Conservation (phyloP, 1,139 yeast species). For the Debaryomyces udenii region DNA sequence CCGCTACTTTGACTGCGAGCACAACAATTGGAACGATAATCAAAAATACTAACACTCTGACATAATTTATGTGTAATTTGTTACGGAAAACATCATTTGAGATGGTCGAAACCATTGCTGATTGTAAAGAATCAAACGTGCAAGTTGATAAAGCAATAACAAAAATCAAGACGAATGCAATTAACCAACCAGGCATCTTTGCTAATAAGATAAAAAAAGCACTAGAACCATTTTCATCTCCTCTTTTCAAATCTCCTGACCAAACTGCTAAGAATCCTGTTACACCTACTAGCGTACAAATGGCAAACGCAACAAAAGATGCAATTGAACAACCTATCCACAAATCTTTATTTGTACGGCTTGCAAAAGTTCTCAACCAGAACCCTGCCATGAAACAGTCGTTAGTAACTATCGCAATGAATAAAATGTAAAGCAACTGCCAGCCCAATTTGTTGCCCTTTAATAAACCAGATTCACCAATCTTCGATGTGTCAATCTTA, state of each 20-base stretch:
- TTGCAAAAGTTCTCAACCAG: slow-evolving; percentile 94
- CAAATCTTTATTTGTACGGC: slow-evolving; percentile 74
- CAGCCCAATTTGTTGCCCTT: slow-evolving; percentile 76
- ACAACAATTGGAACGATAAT: slow-evolving; percentile 85
- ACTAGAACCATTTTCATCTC: slow-evolving; percentile 60
- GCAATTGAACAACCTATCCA: slow-evolving; percentile 77
- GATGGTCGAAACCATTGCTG: slow-evolving; percentile 85
- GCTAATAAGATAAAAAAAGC: slow-evolving; percentile 72
- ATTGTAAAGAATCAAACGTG: slow-evolving; percentile 85
- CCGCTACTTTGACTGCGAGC: slow-evolving; percentile 78
- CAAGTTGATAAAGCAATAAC: slow-evolving; percentile 77
- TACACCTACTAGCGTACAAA: slow-evolving; percentile 74
- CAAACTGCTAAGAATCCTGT: slow-evolving; percentile 91
- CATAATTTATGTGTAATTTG: slow-evolving; percentile 64
- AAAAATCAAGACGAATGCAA: slow-evolving; percentile 81
- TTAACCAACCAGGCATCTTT: slow-evolving; percentile 84
- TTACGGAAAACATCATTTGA: slow-evolving; percentile 90
- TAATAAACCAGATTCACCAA: slow-evolving; percentile 67
- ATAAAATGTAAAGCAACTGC: slow-evolving; percentile 83
- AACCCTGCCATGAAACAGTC: slow-evolving; percentile 90
- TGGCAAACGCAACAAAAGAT: slow-evolving; percentile 60
- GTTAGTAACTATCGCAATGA: slow-evolving; percentile 86
- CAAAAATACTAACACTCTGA: slow-evolving; percentile 70
- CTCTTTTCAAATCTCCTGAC: slow-evolving; percentile 72
- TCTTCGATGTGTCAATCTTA: slow-evolving; percentile 62